Base-by-base conservation (phyloP, 345 rosid genomes). In the Laguncularia racemosa region DNA sequence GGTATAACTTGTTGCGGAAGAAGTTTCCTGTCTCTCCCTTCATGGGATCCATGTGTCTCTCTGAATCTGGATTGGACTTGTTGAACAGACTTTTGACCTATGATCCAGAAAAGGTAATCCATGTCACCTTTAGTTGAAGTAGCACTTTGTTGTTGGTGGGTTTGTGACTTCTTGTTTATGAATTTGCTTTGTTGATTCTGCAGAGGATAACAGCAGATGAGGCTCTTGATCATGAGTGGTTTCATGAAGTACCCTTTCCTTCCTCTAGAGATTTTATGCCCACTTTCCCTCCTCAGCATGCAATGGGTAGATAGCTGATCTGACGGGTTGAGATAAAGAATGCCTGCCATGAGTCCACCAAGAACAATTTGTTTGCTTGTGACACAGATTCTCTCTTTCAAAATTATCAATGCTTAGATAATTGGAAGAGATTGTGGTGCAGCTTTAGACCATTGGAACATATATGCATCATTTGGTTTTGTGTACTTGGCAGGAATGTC, bases 181-280 rank as follows among this genome's bases (percentile, higher is more conserved):
- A 28, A 44, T 46, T 17, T 21, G 23, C 62, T 56, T 26, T 69
- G 12, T 56, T 68, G 20, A 21, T 46, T 15, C n/a, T 77, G 79
- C 88, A 85, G 86, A 74, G 95, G 71, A 62, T 91, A 69, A 77
- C 96, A 46, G 96, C 66, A 52, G 92, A 81, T 48, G 92, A 60
- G 20, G 96, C 98, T 14, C 81, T 86, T 17, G 73, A 81, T 63
- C 98, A 91, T 66, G 69, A 77, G 43, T 91, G 98, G 98, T 91
- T 91, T 66, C 59, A 0, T 2, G 96, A 91, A 68, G 86, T 78
- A 53, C 96, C 98, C 56, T 78, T 79, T 14, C 83, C 98, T 23
- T 84, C 84, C 53, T 74, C 79, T 2, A 83, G 75, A 75, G 95
- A 88, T 6, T 80, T 81, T 61, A 82, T 85, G 88, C 96, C 92